Percentiles rank a stretch among this genome's conserved stretches.
Conservation (phyloP, 768 basidiomycete genomes). For the Termitomyces sp. region DNA sequence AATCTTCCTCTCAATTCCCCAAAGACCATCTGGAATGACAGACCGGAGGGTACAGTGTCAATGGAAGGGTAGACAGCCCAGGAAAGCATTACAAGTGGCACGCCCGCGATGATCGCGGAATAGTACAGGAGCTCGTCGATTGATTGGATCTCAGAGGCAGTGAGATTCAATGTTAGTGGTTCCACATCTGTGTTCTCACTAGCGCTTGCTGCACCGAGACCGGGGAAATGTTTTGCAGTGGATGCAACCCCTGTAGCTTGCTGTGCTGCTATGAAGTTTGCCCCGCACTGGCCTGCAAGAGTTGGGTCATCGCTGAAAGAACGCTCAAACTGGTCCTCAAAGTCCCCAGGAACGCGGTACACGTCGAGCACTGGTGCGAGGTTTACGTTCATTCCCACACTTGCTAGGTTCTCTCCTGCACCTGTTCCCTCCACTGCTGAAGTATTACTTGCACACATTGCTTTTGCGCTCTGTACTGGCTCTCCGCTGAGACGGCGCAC, state of each 20-base stretch:
- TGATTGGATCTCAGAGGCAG: constrained; percentile 5
- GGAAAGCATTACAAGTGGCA: constrained; percentile 13
- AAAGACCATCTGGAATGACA: constrained; percentile 7
- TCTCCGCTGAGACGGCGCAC: constrained; percentile 13
- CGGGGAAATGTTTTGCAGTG: constrained; percentile 14
- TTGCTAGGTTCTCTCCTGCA: constrained; percentile 10
- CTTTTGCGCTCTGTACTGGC: constrained; percentile 12
- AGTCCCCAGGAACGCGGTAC: constrained; percentile 12
- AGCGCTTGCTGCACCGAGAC: constrained; percentile 11
- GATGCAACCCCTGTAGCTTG: constrained; percentile 11
- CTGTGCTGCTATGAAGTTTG: constrained; percentile 8
- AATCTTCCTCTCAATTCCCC: constrained; percentile 11
- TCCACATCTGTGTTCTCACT: constrained; percentile 6
- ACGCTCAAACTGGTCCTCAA: constrained; percentile 11
- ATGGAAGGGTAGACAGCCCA: constrained; percentile 13
- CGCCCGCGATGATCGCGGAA: constrained; percentile 9
- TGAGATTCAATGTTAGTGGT: constrained; percentile 10
- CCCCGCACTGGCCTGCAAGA: constrained; percentile 6
- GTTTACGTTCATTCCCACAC: constrained; percentile 14
- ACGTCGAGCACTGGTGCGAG: constrained; percentile 15
- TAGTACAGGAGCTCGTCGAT: constrained; percentile 12
- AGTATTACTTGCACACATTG: constrained; percentile 10
- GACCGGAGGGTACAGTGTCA: constrained; percentile 9
- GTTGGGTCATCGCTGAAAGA: constrained; percentile 13
- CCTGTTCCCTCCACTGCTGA: constrained; percentile 6